Evolutionary conservation across 768 basidiomycete species (phyloP).

Genomic region (Leccinum subgranulosum): DNA sequence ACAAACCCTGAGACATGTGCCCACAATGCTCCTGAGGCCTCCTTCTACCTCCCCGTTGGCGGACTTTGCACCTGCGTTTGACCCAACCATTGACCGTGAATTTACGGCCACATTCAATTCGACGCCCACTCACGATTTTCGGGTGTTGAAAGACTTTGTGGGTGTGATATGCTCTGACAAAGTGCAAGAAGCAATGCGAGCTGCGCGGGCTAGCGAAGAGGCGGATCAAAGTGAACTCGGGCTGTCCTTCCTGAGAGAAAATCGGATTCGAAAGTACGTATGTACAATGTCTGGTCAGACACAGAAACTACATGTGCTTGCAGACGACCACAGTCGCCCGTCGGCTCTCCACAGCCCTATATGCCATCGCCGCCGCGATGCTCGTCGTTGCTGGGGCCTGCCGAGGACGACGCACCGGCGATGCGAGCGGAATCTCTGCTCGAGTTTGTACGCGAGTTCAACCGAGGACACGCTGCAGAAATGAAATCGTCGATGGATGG

Average conservation of each 20-base stretch:
- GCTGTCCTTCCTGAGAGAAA: conserved; percentile 44
- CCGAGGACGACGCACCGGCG: conserved; percentile 34
- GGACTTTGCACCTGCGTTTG: conserved; percentile 28
- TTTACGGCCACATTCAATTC: conserved; percentile 28
- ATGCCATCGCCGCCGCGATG: conserved; percentile 38
- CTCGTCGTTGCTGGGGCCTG: conserved; percentile 41
- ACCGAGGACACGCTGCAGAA: conserved; percentile 31
- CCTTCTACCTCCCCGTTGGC: conserved; percentile 25
- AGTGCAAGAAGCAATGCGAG: conserved; percentile 56
- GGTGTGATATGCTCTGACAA: conserved; percentile 46
- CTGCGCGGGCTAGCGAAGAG: conserved; percentile 53
- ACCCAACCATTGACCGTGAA: conserved; percentile 25
- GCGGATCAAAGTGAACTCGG: conserved; percentile 50
- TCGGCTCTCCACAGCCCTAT: conserved; percentile 58
- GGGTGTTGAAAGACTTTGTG: conserved; percentile 45
- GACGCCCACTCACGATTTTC: conserved; percentile 39
- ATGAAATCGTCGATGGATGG: not conserved
- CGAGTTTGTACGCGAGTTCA: conserved; percentile 58
- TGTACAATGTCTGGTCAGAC: not conserved
- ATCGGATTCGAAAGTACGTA: conserved; percentile 56
- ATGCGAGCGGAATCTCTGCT: conserved; percentile 46
- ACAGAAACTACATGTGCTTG: not conserved
- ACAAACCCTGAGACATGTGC: conserved; percentile 44
- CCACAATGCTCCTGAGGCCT: conserved; percentile 42
- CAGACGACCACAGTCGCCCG: conserved; percentile 53